phyloP scores from a whole-genome alignment of 1,284 basidiomycete species.

The Marasmius sp. region DNA sequence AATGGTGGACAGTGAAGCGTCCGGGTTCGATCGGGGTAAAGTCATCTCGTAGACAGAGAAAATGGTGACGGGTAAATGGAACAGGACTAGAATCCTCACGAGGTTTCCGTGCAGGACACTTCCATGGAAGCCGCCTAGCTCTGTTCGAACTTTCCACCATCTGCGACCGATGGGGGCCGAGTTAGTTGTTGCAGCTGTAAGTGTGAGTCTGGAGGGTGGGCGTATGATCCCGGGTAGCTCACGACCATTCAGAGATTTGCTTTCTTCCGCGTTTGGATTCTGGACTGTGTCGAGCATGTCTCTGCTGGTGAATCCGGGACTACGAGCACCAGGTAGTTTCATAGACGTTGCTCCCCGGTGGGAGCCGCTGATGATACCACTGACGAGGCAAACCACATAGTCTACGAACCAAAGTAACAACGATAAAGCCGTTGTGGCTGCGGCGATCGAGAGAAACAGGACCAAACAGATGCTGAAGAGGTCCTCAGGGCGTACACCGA shows the following conservation, averaged over 20 bases:
- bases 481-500: constrained; percentile 56
- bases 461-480: constrained; percentile 84
- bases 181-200: constrained; percentile 18
- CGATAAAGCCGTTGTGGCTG: constrained; percentile 69
- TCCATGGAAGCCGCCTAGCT: constrained; percentile 74
- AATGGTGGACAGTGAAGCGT: constrained; percentile 57
- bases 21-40: constrained; percentile 37
- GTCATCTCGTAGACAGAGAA: constrained; percentile 89
- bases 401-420: constrained; percentile 75
- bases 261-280: constrained; percentile 45
- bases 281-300: constrained; percentile 43
- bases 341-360: constrained; percentile 23
- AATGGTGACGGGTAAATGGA: constrained; percentile 92
- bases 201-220: constrained; percentile 37
- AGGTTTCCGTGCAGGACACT: constrained; percentile 87
- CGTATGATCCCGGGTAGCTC: constrained; percentile 25
- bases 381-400: constrained; percentile 43
- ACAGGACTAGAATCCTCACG: constrained; percentile 84
- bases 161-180: constrained; percentile 20
- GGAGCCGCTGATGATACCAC: constrained; percentile 28
- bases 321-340: constrained; percentile 42
- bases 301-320: constrained; percentile 55
- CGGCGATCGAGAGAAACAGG: constrained; percentile 82
- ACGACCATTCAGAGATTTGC: constrained; percentile 51
- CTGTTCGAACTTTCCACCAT: constrained; percentile 62